phyloP scores from a whole-genome alignment of 305 asterid species.

The Fraxinus dipetala region DNA sequence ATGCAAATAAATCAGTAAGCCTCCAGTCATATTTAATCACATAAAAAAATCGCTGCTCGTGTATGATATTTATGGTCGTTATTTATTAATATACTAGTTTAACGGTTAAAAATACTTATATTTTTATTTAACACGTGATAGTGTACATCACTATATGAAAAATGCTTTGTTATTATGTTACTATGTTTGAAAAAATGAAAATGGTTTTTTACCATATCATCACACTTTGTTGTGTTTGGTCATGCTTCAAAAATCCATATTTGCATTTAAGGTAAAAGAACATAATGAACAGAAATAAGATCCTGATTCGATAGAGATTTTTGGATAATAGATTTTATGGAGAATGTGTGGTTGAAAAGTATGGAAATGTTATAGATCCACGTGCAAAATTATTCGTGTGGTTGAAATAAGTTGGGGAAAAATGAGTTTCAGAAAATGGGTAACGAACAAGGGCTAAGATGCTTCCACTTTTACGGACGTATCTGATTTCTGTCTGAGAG shows the following conservation, averaged over 20 bases:
- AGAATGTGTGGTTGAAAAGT: background rate
- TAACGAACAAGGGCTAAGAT: background rate
- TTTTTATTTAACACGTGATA: background rate
- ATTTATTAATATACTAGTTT: background rate
- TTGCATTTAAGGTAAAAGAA: background rate
- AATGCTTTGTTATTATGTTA: background rate
- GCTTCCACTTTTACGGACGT: background rate
- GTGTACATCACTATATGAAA: background rate
- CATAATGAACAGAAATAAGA: background rate
- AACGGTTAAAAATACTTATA: background rate
- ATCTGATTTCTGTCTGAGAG: background rate
- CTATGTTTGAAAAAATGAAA: background rate
- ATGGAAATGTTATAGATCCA: background rate
- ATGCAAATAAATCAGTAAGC: constrained; percentile 56
- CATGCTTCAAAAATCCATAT: background rate
- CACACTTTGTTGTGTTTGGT: background rate
- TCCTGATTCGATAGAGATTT: background rate
- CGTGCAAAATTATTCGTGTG: background rate
- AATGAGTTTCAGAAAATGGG: background rate
- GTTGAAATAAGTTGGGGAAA: background rate
- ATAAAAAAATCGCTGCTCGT: background rate
- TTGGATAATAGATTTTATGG: background rate
- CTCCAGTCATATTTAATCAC: background rate
- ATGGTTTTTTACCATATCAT: background rate
- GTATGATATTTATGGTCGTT: background rate